These are phyloP conservation scores for Aspergillus ibericus DNA, from an alignment of 2,329 filamentous ascomycete species.

Conservation along the genomic window DNA sequence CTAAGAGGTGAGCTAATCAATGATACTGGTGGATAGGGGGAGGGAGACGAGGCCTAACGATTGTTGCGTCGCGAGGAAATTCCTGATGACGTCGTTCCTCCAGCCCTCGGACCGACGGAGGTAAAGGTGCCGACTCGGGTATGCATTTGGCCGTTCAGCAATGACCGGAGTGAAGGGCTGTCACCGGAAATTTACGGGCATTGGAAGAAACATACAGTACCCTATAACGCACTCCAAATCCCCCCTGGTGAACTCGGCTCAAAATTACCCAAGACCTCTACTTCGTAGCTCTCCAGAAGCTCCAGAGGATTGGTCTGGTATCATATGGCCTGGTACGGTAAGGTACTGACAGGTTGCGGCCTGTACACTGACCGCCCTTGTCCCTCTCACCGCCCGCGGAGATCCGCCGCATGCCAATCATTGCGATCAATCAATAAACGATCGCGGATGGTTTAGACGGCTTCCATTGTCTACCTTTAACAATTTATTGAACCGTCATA, in stretches of 20 bases:
- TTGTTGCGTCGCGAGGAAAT: conserved; percentile 6
- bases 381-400: not conserved
- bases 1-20: not conserved
- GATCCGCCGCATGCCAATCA: not conserved
- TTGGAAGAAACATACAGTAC: not conserved
- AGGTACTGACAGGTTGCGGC: not conserved
- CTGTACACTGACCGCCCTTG: not conserved
- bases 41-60: not conserved
- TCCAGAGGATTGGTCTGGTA: not conserved
- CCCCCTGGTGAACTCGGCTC: not conserved
- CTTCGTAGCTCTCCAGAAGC: not conserved
- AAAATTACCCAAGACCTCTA: not conserved
- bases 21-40: not conserved
- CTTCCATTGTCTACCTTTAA: not conserved
- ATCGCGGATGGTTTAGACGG: not conserved
- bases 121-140: conserved; percentile 6
- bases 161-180: not conserved
- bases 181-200: not conserved
- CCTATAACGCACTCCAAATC: not conserved
- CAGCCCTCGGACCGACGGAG: conserved; percentile 23
- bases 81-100: conserved; percentile 23
- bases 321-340: not conserved
- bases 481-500: not conserved
- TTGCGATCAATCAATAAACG: not conserved
- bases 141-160: not conserved